Percentiles rank a stretch among this genome's conserved stretches.
These are phyloP conservation scores for Fusarium devonianum DNA, from an alignment of 2,329 filamentous ascomycete genomes.

Conservation along the genomic window DNA sequence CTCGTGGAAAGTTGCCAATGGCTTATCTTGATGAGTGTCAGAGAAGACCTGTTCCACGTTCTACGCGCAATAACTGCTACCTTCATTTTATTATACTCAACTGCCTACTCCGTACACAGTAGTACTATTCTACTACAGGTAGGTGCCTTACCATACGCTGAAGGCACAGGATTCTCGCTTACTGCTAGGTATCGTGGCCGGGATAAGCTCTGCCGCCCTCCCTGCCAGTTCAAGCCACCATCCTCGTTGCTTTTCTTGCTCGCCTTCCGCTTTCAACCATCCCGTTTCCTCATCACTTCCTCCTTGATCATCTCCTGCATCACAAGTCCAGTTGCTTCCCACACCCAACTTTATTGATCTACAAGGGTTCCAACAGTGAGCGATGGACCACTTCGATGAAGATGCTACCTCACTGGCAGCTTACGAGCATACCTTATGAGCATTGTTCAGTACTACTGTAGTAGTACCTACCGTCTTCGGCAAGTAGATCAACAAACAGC, in stretches of 20 bases:
- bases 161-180: background rate
- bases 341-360: background rate
- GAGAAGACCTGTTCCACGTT: no score
- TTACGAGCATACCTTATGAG: conserved; percentile 21
- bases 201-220: conserved; percentile 3
- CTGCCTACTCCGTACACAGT: no score
- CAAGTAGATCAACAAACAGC: no score
- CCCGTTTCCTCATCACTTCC: conserved; percentile 7
- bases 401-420: background rate
- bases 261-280: conserved; percentile 5
- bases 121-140: no score
- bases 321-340: conserved; percentile 2
- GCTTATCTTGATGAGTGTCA: no score
- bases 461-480: conserved; percentile 25
- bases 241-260: background rate
- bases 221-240: background rate
- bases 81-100: no score
- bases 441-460: conserved; percentile 5
- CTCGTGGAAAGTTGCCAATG: no score
- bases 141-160: no score
- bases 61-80: no score
- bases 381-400: no score
- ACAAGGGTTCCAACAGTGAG: conserved; percentile 19
- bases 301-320: conserved; percentile 10
- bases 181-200: no score